phyloP scores from a whole-genome alignment of 192 early-diverging fungal species.

The Entomortierella lignicola region DNA sequence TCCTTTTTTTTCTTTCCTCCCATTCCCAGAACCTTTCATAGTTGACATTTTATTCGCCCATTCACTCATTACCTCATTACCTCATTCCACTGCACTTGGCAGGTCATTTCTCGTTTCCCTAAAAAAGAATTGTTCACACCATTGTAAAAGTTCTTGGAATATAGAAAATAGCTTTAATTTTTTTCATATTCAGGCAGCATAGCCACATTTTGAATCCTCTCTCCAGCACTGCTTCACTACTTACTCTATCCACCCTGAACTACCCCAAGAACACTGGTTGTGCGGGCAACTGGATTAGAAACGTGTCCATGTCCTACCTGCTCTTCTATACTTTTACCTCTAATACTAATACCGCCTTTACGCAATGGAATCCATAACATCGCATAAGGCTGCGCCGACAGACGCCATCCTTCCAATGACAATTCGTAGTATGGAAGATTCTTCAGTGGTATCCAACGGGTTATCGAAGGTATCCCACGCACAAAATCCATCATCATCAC shows the following conservation, averaged over 20 bases:
- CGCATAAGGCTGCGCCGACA: neutral
- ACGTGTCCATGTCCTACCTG: neutral
- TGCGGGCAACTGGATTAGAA: neutral
- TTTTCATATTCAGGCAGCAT: neutral
- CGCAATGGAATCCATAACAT: neutral
- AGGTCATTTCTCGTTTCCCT: neutral
- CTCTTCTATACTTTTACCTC: neutral
- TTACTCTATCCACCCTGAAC: neutral
- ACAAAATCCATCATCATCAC: neutral
- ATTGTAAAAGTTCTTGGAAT: too few relatives aligned
- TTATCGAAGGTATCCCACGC: neutral
- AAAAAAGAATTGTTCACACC: too few relatives aligned
- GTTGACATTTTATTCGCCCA: neutral
- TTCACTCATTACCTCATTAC: neutral
- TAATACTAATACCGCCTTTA: neutral
- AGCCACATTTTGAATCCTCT: slow-evolving; percentile 4
- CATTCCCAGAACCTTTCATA: neutral
- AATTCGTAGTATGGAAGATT: too few relatives aligned
- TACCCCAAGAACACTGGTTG: neutral
- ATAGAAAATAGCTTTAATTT: neutral
- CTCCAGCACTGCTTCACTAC: too few relatives aligned
- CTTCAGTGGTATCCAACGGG: neutral
- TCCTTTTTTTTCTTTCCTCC: neutral
- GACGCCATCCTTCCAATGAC: neutral
- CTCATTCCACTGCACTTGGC: too few relatives aligned